A percentile compares a stretch with the other conserved stretches of the same genome.
Evolutionary conservation across 106 monocot species (phyloP).

Genomic region (Acanthochlamys bracteata): DNA sequence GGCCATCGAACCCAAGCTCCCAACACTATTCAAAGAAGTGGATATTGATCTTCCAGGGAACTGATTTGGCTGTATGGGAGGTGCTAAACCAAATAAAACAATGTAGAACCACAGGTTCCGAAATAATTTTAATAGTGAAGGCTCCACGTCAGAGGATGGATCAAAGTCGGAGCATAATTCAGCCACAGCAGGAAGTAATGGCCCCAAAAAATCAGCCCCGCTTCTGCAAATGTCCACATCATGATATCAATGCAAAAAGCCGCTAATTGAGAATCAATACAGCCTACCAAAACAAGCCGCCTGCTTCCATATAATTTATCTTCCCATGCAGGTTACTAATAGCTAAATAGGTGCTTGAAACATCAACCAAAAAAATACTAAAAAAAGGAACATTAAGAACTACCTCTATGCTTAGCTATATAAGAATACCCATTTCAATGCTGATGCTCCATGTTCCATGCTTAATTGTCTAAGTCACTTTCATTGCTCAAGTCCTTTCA

Average conservation of each 20-base stretch:
- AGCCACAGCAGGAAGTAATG: constrained; percentile 92
- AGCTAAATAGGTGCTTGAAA: too few species aligned
- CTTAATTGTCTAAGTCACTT: too few species aligned
- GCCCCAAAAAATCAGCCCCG: constrained; percentile 95
- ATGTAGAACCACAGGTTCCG: constrained; percentile 99
- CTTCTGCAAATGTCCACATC: constrained; percentile 45
- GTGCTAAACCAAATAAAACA: constrained; percentile 93
- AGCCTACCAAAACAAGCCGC: too few species aligned
- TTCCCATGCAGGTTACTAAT: too few species aligned
- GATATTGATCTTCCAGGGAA: constrained; percentile 52
- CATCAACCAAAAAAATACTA: too few species aligned
- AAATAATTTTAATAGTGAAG: constrained; percentile 82
- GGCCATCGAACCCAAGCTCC: constrained; percentile 42
- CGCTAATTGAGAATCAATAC: not conserved
- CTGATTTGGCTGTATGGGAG: constrained; percentile 69
- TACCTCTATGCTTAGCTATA: too few species aligned
- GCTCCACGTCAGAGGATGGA: constrained; percentile 69
- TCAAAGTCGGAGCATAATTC: constrained; percentile 97
- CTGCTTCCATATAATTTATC: too few species aligned
- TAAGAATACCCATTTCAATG: too few species aligned
- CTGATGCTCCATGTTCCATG: too few species aligned
- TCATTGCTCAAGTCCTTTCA: too few species aligned
- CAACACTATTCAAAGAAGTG: constrained; percentile 45
- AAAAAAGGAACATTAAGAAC: too few species aligned
- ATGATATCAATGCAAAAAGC: constrained; percentile 1